Percentiles rank a stretch among this genome's conserved stretches.
phyloP scores from a whole-genome alignment of 257 asterid genomes.

The Primulina eburnea region DNA sequence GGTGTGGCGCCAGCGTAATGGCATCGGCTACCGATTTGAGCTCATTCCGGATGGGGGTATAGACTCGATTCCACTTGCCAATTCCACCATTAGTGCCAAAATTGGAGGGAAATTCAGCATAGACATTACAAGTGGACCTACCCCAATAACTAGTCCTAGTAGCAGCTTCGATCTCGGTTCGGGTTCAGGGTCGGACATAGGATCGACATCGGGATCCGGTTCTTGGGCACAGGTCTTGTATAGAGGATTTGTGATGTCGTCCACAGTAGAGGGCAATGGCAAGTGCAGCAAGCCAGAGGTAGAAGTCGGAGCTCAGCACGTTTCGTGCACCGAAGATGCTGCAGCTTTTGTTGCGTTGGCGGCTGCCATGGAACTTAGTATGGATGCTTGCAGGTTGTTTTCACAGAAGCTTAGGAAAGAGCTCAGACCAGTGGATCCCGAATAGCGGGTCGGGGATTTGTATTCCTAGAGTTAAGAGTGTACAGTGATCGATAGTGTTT shows the following conservation, averaged over 20 bases:
- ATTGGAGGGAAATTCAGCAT: conserved; percentile 71
- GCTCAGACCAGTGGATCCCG: conserved; percentile 61
- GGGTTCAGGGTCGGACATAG: conserved; percentile 56
- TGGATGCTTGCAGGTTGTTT: conserved; percentile 85
- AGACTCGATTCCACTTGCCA: conserved; percentile 68
- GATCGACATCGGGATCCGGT: conserved; percentile 67
- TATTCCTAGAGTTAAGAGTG: conserved; percentile 38
- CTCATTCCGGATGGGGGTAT: conserved; percentile 77
- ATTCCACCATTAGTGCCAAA: conserved; percentile 49
- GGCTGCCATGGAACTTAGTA: conserved; percentile 87
- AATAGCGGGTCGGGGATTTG: conserved; percentile 29
- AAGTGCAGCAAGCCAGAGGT: conserved; percentile 76
- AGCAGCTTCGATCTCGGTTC: conserved; percentile 81
- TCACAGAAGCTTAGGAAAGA: conserved; percentile 83
- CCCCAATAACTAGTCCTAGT: conserved; percentile 75
- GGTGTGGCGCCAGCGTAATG: conserved; percentile 67
- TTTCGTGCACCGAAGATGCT: conserved; percentile 90
- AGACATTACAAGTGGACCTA: conserved; percentile 71
- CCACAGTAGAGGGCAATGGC: conserved; percentile 68
- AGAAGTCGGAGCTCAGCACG: conserved; percentile 92
- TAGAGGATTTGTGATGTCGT: conserved; percentile 86
- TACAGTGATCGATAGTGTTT: conserved; percentile 46
- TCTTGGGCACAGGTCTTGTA: conserved; percentile 77
- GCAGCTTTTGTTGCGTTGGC: conserved; percentile 95
- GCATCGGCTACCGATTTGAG: conserved; percentile 79